phyloP scores from a whole-genome alignment of 75 land plant species.

The Picea sitchensis region DNA sequence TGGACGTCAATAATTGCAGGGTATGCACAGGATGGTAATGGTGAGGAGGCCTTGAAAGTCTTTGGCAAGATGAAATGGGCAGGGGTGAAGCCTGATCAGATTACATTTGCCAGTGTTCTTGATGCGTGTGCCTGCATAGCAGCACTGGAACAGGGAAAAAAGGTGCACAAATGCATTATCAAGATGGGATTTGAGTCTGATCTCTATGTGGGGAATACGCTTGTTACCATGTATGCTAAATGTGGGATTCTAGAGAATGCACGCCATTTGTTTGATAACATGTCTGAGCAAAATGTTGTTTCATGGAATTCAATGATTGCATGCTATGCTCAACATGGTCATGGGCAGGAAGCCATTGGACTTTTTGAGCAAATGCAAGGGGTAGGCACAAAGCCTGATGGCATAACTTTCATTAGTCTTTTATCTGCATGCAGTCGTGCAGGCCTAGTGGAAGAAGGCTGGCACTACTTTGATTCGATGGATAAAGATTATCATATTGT shows the following conservation, averaged over 20 bases:
- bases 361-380: slow-evolving; percentile 18
- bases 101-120: slow-evolving; percentile 19
- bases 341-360: slow-evolving; percentile 15
- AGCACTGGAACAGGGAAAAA: slow-evolving; percentile 24
- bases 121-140: slow-evolving; percentile 19
- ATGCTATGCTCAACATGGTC: slow-evolving; percentile 22
- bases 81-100: slow-evolving; percentile 17
- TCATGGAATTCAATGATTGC: slow-evolving; percentile 37
- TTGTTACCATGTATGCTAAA: slow-evolving; percentile 11
- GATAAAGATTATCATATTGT: slow-evolving; percentile 4
- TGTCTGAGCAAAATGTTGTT: slow-evolving; percentile 19
- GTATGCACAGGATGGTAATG: slow-evolving; percentile 14
- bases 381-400: slow-evolving; percentile 12
- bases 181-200: slow-evolving; percentile 21
- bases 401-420: slow-evolving; percentile 27
- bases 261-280: not conserved
- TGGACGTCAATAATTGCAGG: slow-evolving; percentile 22
- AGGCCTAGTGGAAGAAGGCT: slow-evolving; percentile 22
- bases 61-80: slow-evolving; percentile 12
- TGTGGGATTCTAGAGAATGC: slow-evolving; percentile 13
- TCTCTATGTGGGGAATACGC: slow-evolving; percentile 14
- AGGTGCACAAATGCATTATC: slow-evolving; percentile 12
- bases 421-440: slow-evolving; percentile 26
- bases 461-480: slow-evolving; percentile 10
- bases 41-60: slow-evolving; percentile 18